A percentile compares a stretch with the other conserved stretches of the same genome.
Evolutionary conservation across 176 grass and related monocot genomes (phyloP).

Genomic region (Chloris gayana): DNA sequence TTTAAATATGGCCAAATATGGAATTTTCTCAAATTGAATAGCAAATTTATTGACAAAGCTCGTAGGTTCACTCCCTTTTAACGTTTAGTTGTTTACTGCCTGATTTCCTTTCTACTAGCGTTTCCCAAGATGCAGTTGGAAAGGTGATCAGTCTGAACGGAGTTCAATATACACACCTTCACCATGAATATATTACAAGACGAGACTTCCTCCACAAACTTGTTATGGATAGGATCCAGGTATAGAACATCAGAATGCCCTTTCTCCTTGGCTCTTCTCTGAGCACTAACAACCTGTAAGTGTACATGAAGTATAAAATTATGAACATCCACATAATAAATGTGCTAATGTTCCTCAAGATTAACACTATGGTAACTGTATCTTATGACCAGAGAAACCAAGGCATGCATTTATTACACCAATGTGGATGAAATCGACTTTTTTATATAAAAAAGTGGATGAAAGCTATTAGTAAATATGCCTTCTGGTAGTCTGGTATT

Average conservation of each 20-base stretch:
- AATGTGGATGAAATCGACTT: neutral
- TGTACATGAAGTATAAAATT: neutral
- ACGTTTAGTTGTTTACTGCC: neutral
- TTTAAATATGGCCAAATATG: too few species aligned
- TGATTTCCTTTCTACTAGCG: neutral
- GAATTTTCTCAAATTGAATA: neutral
- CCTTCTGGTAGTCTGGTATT: neutral
- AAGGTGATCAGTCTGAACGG: slow-evolving; percentile 8
- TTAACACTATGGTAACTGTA: neutral
- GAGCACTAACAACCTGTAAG: slow-evolving; percentile 74
- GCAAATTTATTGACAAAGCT: neutral
- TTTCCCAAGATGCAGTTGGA: slow-evolving; percentile 33
- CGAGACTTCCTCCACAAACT: slow-evolving; percentile 93
- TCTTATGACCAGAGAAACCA: slow-evolving; percentile 15
- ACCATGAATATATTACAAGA: slow-evolving; percentile 98
- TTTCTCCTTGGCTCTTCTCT: slow-evolving; percentile 78
- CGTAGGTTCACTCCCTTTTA: neutral
- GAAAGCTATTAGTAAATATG: neutral
- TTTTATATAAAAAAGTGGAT: too few species aligned
- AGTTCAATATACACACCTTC: slow-evolving; percentile 51
- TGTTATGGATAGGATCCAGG: slow-evolving; percentile 81
- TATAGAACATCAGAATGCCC: slow-evolving; percentile 90
- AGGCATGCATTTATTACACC: neutral
- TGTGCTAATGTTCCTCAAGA: slow-evolving; percentile 15
- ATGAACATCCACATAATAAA: neutral